phyloP scores from a whole-genome alignment of 352 stramenopile genomes.

The Phytophthora pisi region DNA sequence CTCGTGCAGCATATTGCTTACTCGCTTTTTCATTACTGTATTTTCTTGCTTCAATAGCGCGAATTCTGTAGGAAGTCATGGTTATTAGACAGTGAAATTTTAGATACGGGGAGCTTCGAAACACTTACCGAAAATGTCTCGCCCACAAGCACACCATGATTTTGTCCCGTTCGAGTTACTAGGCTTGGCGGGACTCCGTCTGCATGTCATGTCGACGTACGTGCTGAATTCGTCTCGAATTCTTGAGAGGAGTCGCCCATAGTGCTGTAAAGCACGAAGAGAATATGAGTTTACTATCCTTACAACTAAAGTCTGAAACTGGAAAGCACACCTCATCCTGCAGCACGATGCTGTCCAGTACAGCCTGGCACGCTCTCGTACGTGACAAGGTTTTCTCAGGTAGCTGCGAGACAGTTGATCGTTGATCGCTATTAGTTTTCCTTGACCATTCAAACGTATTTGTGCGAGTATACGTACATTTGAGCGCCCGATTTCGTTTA shows the following conservation, averaged over 20 bases:
- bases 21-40: constrained; percentile 52
- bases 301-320: neutral
- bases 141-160: constrained; percentile 27
- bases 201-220: constrained; percentile 45
- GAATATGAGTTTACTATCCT: neutral
- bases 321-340: constrained; percentile 59
- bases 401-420: constrained; percentile 29
- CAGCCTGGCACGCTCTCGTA: constrained; percentile 53
- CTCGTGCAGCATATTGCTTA: constrained; percentile 53
- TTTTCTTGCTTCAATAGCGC: constrained; percentile 63
- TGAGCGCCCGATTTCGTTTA: constrained; percentile 73
- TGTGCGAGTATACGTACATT: constrained; percentile 40
- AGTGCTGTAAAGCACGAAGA: constrained; percentile 38
- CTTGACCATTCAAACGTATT: neutral
- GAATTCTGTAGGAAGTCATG: constrained; percentile 36
- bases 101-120: neutral
- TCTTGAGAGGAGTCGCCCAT: constrained; percentile 51
- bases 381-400: constrained; percentile 59
- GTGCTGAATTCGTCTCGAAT: constrained; percentile 71
- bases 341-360: constrained; percentile 57
- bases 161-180: constrained; percentile 11
- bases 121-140: constrained; percentile 32
- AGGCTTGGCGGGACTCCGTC: constrained; percentile 26
- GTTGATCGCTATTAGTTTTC: too few species aligned
- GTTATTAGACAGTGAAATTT: neutral